Conservation (phyloP, 768 basidiomycete genomes). For the Suillus placidus region DNA sequence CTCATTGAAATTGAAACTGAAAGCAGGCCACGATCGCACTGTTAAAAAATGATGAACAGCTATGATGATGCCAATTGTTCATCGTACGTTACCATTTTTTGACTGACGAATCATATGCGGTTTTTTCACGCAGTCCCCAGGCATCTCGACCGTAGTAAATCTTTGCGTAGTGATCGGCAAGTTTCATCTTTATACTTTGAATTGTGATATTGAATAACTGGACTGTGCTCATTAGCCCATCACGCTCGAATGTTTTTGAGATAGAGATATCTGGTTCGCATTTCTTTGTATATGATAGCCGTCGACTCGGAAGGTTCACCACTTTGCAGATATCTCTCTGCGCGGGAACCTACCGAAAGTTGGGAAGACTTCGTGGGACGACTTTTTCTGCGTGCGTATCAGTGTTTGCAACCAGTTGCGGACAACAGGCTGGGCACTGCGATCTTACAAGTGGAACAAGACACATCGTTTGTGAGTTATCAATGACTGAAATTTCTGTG, state of each 20-base stretch:
- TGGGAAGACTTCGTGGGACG: not conserved
- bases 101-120: not conserved
- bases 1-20: not conserved
- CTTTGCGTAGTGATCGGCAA: not conserved
- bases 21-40: not conserved
- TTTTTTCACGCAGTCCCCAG: not conserved
- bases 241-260: not conserved
- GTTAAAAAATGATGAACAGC: not conserved
- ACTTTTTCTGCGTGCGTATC: constrained; percentile 1
- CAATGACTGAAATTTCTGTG: not conserved
- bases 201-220: not conserved
- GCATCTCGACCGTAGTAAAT: not conserved
- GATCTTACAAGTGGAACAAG: constrained; percentile 1
- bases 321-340: not conserved
- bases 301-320: not conserved
- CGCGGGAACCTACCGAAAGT: not conserved
- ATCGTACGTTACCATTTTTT: not conserved
- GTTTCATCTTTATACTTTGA: not conserved
- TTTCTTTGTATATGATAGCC: not conserved
- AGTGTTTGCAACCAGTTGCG: not conserved
- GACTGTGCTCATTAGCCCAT: not conserved
- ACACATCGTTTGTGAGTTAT: not conserved
- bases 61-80: not conserved
- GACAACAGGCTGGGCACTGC: constrained; percentile 4
- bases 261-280: not conserved